Evolutionary conservation across 352 stramenopile genomes (phyloP).

Genomic region (Phytophthora melonis): DNA sequence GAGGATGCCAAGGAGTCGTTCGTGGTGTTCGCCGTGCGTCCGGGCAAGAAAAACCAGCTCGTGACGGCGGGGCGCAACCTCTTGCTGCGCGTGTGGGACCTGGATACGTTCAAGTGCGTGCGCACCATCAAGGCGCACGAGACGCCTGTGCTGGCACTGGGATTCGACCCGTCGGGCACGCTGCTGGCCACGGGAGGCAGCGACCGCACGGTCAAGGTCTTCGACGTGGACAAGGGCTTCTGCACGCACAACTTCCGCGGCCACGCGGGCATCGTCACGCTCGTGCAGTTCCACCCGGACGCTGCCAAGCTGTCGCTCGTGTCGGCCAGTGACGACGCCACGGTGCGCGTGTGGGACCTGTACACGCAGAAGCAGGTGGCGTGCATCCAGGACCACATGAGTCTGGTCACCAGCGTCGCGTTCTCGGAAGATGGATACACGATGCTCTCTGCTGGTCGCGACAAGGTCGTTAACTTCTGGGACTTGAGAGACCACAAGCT

Average conservation of each 20-base stretch:
- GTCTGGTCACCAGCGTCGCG: constrained; percentile 92
- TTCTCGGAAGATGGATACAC: constrained; percentile 91
- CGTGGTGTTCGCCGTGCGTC: constrained; percentile 80
- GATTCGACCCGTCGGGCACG: constrained; percentile 91
- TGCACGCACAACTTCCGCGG: constrained; percentile 95
- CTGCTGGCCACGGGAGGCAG: constrained; percentile 96
- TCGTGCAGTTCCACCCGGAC: constrained; percentile 89
- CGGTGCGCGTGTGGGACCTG: constrained; percentile 88
- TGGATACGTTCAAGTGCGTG: constrained; percentile 81
- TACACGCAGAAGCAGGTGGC: constrained; percentile 86
- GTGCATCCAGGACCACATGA: constrained; percentile 96
- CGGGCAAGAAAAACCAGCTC: constrained; percentile 77
- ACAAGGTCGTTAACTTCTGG: constrained; percentile 95
- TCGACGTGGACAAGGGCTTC: constrained; percentile 93
- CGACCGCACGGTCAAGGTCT: constrained; percentile 96
- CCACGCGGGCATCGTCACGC: constrained; percentile 88
- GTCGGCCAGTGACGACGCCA: constrained; percentile 80
- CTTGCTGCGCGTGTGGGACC: constrained; percentile 86
- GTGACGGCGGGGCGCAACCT: constrained; percentile 88
- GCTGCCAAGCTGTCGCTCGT: constrained; percentile 71
- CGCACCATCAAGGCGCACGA: constrained; percentile 83
- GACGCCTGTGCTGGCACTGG: constrained; percentile 87
- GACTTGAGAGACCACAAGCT: constrained; percentile 84
- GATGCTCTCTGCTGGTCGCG: constrained; percentile 90
- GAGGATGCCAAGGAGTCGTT: constrained; percentile 88